Base-by-base conservation (phyloP, 306 rosid species). In the Macrotyloma uniflorum region DNA sequence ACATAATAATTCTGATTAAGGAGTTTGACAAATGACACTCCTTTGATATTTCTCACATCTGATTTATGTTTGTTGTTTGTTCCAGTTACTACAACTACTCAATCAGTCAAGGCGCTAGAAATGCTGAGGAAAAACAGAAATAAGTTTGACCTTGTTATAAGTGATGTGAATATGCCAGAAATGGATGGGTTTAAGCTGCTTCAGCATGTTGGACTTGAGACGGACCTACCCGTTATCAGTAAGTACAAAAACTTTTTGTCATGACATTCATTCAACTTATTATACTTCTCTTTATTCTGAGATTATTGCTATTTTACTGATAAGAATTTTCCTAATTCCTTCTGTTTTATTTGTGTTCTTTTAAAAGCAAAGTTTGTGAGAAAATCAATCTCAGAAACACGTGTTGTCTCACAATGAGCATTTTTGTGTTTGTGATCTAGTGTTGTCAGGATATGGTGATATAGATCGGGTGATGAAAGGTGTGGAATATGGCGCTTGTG, bases 171-270 rank as follows among this genome's bases (percentile, higher is more conserved):
- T 23, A 94, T 94, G 96, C 96, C 97, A 12, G 96, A 89, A 80
- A 91, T 94, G 89, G 96, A 94, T 79, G 98, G 98, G 40, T 94
- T 94, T 70, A 85, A 90, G 91, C 94, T 92, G 14, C 97, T 94
- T 82, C 90, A 90, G 84, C 85, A 58, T 13, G 86, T 92, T 74
- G 97, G 91, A 70, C 96, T 88, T 68, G 98, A 92, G 72, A 94
- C 88, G 97, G 96, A 94, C 88, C 85, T 94, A 36, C 97, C 98
- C 35, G 92, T 93, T 28, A 91, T 93, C 36, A 93, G 97, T 93
- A 87, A 87, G 96, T 78, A 66, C 72, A 59, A 55, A 50, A 40
- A 61, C 61, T 40, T 58, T 62, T 67, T 3, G 8, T 42, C 36
- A 57, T 65, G 4, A 76, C 54, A 36, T 76, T 24, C 64, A 42